Conservation (phyloP, 768 basidiomycete genomes). For the Rhodotorula paludigena region DNA sequence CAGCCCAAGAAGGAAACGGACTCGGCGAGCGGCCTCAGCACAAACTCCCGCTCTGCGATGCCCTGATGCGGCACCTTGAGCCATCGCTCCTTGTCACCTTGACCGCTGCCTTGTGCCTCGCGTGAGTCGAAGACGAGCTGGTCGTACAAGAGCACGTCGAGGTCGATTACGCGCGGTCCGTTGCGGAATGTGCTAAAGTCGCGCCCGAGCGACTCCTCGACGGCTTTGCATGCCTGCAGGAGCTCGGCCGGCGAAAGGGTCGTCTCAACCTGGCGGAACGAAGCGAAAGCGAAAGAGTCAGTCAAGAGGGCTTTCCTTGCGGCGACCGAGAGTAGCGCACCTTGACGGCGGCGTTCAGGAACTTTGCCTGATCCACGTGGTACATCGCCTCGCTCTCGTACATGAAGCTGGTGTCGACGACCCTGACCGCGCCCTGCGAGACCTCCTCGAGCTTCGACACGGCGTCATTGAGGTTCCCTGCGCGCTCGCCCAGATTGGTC, state of each 20-base stretch:
- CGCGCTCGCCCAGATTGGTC: conserved; percentile 82
- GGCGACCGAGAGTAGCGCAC: conserved; percentile 53
- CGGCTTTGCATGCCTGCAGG: conserved; percentile 61
- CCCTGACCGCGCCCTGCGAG: conserved; percentile 47
- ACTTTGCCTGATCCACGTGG: conserved; percentile 77
- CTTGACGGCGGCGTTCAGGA: conserved; percentile 85
- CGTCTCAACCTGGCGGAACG: conserved; percentile 65
- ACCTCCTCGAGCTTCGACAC: conserved; percentile 63
- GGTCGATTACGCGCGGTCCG: conserved; percentile 83
- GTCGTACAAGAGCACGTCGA: conserved; percentile 80
- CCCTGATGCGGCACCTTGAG: conserved; percentile 80
- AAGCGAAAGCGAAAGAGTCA: neutral
- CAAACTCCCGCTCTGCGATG: conserved; percentile 81
- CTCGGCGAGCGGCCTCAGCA: conserved; percentile 81
- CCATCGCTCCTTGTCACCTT: conserved; percentile 55
- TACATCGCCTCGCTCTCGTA: conserved; percentile 97
- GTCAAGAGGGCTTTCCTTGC: neutral
- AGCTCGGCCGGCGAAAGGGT: conserved; percentile 59
- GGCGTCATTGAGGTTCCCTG: conserved; percentile 73
- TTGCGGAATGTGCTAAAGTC: conserved; percentile 65
- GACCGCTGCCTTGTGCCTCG: conserved; percentile 40
- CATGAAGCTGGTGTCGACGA: conserved; percentile 77
- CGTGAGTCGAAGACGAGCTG: conserved; percentile 57
- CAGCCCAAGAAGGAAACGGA: conserved; percentile 49
- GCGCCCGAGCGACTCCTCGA: conserved; percentile 72